Evolutionary conservation across 108 stramenopile species (phyloP).

Genomic region (Cyclotella kingstonii): DNA sequence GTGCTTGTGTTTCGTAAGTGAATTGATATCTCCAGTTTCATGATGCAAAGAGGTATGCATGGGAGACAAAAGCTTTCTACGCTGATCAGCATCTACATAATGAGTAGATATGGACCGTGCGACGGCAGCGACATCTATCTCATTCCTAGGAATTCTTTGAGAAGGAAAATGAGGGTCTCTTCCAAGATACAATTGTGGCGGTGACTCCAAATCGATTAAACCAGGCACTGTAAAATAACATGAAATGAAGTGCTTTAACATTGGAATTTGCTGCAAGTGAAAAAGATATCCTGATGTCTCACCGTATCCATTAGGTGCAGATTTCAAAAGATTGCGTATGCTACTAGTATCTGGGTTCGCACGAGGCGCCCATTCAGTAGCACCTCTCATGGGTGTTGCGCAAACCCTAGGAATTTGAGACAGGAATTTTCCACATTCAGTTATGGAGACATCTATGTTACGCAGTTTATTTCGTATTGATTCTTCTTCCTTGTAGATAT

Average conservation of each 20-base stretch:
- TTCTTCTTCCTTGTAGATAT: constrained; percentile 34
- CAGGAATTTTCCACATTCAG: constrained; percentile 27
- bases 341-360: constrained; percentile 17
- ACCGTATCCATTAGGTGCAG: constrained; percentile 36
- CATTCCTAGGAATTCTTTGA: constrained; percentile 23
- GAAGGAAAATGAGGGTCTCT: constrained; percentile 30
- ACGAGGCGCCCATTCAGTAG: constrained; percentile 37
- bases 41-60: neutral
- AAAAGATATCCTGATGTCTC: neutral
- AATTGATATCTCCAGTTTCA: neutral
- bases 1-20: neutral
- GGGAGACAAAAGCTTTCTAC: constrained; percentile 1
- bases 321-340: constrained; percentile 29
- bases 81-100: neutral
- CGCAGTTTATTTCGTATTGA: constrained; percentile 28
- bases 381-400: constrained; percentile 32
- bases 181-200: constrained; percentile 14
- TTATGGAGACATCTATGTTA: constrained; percentile 16
- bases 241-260: neutral
- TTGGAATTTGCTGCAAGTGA: neutral
- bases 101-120: constrained; percentile 26
- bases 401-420: constrained; percentile 17
- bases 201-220: constrained; percentile 2
- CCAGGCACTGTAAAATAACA: neutral
- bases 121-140: constrained; percentile 37